Evolutionary conservation across 1,284 basidiomycete species (phyloP).

Genomic region (Jaminaea rosea): DNA sequence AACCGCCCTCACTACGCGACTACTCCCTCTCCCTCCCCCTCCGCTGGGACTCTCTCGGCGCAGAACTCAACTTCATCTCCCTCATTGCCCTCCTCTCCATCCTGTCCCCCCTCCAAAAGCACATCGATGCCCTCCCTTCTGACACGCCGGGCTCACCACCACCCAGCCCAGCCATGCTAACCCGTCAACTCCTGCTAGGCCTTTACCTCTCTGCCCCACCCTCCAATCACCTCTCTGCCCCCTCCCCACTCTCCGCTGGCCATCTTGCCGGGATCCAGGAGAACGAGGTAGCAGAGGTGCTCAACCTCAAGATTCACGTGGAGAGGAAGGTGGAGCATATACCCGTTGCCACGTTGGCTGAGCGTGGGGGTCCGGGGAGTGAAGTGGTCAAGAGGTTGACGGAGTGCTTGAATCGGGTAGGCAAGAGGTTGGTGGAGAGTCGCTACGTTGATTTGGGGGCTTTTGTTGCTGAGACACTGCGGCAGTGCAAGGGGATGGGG

Average conservation of each 20-base stretch:
- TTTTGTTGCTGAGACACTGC: background rate
- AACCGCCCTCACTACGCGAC: background rate
- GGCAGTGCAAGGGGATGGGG: background rate
- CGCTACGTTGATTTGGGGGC: background rate
- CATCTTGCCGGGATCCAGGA: background rate
- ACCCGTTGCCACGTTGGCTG: background rate
- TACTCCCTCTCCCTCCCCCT: conserved; percentile 26
- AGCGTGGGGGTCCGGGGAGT: background rate
- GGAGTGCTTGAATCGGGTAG: background rate
- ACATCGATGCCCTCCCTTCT: background rate
- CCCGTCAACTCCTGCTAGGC: background rate
- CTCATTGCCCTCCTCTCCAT: conserved; percentile 34
- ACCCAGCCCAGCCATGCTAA: background rate
- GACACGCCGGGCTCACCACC: too few relatives aligned
- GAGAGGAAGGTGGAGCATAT: background rate
- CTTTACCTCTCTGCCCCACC: conserved; percentile 1
- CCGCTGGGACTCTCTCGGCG: conserved; percentile 16
- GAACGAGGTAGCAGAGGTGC: background rate
- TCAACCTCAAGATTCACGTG: background rate
- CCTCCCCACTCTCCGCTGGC: background rate
- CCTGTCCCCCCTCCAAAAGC: conserved; percentile 7
- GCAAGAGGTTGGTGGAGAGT: background rate
- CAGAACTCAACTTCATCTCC: conserved; percentile 36
- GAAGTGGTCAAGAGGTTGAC: background rate
- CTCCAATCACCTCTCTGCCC: background rate